Evolutionary conservation across 805 yeast genomes (phyloP), one percentile per base, ranked within the genome.

Genomic region (Scheffersomyces lignosus): DNA sequence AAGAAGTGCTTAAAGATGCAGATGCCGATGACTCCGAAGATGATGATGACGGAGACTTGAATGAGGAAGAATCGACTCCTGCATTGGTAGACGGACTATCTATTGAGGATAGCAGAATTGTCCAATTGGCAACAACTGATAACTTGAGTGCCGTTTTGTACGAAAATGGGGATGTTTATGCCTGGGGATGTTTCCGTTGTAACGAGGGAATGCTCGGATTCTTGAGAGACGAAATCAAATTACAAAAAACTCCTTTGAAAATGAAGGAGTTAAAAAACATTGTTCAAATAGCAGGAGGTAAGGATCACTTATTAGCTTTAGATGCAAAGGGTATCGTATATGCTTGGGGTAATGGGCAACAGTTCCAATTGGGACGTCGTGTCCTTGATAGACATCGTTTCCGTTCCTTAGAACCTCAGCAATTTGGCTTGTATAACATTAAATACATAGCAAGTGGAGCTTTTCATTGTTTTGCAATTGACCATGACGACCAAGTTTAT

Each of bases 301-400:
- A 90, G 58, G 98, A 93, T 58, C 99, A 93, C 57, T 59, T 93
- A 25, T 59, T 93, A 31, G 93, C 95, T 16, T 68, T 93, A 25
- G 95, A 90, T 58, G 67, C 77, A 17, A 82, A 78, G 52, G 99
- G 99, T 40, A 73, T 81, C 36, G 97, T 90, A 1, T 88, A 77
- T 55, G 90, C 98, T 0, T 93, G 99, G 99, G 99, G 99, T 48
- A 86, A 87, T 58, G 96, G 97, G 17, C 95, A 90, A 52, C 95
- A 87, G 54, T 80, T 73, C 62, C 98, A 93, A 66, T 72, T 93
- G 47, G 99, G 98, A 15, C 78, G 96, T 54, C 82, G 81, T 52
- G 80, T 90, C 16, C 56, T 81, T 62, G 97, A 80, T 64, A 86
- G 87, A 64, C 87, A 81, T 48, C 75, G 85, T 62, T 75, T 74